Percentiles rank a stretch among this genome's conserved stretches.
Conservation (phyloP, 2,329 filamentous ascomycete species). For the Fusarium sublunatum region DNA sequence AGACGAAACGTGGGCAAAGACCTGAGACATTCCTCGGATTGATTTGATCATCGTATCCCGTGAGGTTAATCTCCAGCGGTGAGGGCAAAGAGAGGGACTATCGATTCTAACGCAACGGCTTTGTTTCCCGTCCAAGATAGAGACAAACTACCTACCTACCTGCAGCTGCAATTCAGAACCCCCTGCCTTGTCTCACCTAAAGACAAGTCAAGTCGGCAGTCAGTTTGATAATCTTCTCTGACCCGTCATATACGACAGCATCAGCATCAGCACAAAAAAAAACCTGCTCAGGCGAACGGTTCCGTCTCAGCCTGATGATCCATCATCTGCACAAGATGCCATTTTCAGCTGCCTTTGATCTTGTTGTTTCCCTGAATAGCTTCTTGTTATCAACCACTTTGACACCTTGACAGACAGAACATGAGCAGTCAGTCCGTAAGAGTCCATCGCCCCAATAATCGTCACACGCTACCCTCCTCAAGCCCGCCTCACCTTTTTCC, state of each 20-base stretch:
- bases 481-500: conserved; percentile 37
- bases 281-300: background rate
- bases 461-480: conserved; percentile 35
- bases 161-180: background rate
- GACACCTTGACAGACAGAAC: conserved; percentile 4
- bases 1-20: conserved; percentile 19
- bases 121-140: background rate
- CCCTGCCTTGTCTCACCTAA: conserved; percentile 19
- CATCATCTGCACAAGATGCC: background rate
- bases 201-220: background rate
- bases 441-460: conserved; percentile 43
- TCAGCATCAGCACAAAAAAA: background rate
- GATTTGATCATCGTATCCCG: no score
- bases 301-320: background rate
- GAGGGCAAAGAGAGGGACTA: conserved; percentile 17
- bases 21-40: conserved; percentile 15
- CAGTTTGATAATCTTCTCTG: background rate
- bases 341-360: background rate
- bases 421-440: conserved; percentile 20
- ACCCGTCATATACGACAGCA: conserved; percentile 6
- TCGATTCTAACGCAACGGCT: conserved; percentile 12
- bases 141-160: background rate
- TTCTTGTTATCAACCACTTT: conserved; percentile 2
- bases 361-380: conserved; percentile 29
- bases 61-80: conserved; percentile 13